These are phyloP conservation scores for Jamesozyma piceae DNA, from an alignment of 805 yeast species.

Conservation along the genomic window DNA sequence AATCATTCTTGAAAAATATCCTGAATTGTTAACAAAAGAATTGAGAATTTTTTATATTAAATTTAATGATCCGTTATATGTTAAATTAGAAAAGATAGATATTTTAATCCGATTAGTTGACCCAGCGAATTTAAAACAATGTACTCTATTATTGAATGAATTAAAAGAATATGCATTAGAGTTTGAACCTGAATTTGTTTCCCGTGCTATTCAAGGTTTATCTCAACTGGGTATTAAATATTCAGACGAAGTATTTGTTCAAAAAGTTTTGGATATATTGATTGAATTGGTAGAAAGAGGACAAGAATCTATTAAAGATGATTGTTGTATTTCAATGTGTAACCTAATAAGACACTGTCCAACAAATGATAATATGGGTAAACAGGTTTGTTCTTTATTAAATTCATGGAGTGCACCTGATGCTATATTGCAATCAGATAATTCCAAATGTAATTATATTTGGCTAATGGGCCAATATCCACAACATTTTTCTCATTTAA, in stretches of 20 bases:
- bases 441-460: slow-evolving; percentile 43
- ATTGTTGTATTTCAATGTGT: slow-evolving; percentile 48
- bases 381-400: slow-evolving; percentile 20
- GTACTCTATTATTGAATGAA: slow-evolving; percentile 53
- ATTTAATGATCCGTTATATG: slow-evolving; percentile 72
- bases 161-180: slow-evolving; percentile 77
- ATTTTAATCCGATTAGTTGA: slow-evolving; percentile 61
- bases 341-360: slow-evolving; percentile 62
- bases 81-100: slow-evolving; percentile 69
- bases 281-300: slow-evolving; percentile 46
- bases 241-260: slow-evolving; percentile 34
- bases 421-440: slow-evolving; percentile 38
- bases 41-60: slow-evolving; percentile 84
- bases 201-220: slow-evolving; percentile 53
- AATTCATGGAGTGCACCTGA: slow-evolving; percentile 38
- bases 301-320: slow-evolving; percentile 58
- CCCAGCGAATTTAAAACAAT: slow-evolving; percentile 39
- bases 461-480: slow-evolving; percentile 72
- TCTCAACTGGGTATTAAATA: slow-evolving; percentile 65
- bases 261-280: slow-evolving; percentile 52
- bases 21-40: slow-evolving; percentile 66
- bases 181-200: slow-evolving; percentile 70
- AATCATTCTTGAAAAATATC: slow-evolving; percentile 81
- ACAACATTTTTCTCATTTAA: slow-evolving; percentile 45
- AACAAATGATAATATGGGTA: slow-evolving; percentile 24